These are phyloP conservation scores for Tremella fuciformis DNA, from an alignment of 768 basidiomycete species.

Conservation along the genomic window DNA sequence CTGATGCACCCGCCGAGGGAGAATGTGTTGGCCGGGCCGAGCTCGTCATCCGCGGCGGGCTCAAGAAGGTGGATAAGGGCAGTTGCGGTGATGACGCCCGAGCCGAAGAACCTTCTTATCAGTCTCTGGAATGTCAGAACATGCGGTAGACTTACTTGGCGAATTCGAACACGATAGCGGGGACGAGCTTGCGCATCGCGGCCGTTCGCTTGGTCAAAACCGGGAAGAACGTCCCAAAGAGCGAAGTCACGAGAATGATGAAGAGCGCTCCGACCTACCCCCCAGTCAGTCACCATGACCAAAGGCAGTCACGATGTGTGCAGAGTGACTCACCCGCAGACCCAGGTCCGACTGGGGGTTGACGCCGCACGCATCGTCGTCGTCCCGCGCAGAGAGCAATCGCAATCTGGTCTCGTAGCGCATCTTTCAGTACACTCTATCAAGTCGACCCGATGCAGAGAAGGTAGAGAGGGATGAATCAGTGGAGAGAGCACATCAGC, in stretches of 20 bases:
- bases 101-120: slow-evolving; percentile 22
- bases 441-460: no score
- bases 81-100: slow-evolving; percentile 37
- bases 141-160: slow-evolving; percentile 27
- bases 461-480: no score
- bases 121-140: neutral
- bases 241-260: slow-evolving; percentile 24
- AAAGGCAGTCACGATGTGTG: neutral
- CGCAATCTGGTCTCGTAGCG: no score
- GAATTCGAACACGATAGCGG: slow-evolving; percentile 36
- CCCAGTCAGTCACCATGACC: neutral
- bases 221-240: slow-evolving; percentile 41
- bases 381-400: neutral
- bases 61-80: slow-evolving; percentile 40
- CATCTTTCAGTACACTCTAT: no score
- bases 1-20: slow-evolving; percentile 36
- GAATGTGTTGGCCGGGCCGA: slow-evolving; percentile 17
- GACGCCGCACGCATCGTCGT: slow-evolving; percentile 7
- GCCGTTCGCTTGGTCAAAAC: slow-evolving; percentile 28
- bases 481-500: no score
- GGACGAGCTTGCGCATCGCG: slow-evolving; percentile 20
- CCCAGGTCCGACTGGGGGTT: neutral
- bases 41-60: slow-evolving; percentile 20
- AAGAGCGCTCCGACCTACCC: slow-evolving; percentile 8
- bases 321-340: slow-evolving; percentile 1